Base-by-base conservation (phyloP, 805 yeast genomes). In the Metschnikowia sp. region DNA sequence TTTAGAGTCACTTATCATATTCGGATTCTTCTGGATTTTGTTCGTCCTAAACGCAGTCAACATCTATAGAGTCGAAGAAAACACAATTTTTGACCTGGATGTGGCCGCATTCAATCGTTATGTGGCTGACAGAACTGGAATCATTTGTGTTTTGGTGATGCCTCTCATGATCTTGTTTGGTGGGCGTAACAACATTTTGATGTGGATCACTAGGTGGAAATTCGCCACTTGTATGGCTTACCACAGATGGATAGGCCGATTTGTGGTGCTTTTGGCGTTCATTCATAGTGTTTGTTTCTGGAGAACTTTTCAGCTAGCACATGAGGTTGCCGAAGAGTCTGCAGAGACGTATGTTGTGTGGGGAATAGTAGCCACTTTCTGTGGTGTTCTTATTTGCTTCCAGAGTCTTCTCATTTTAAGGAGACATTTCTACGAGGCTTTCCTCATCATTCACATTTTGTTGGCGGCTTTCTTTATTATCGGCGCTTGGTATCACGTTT, bases 151-250 rank as follows among this genome's bases (percentile, higher is more conserved):
- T 2, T 68, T 73, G 8, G 49, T 81, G 62, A 73, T 64, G 64
- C 88, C 88, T 2, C 59, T 81, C 39, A 52, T 81, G 39, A 66
- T 79, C 32, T 61, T 82, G 44, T 80, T 86, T 63, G 87, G 88
- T 3, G 84, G 85, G 29, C 70, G 94, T 57, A 87, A 87, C 62
- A 87, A 85, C 57, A 79, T 87, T n/a, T 69, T 86, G 57, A 75
- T 78, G 52, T 68, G 66, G 58, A 43, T 83, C 6, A 76, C 89
- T 1, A 88, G 90, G 3, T 74, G 86, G 70, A 63, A 81, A 0
- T 82, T 78, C 54, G 66, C 82, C 12, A 75, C 84, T 1, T 85
- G 87, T 65, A 70, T 79, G 54, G 66, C 70, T 22, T 78, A 76
- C 58, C 96, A 88, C 65, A 81, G 75, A 61, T 82, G 87, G 85